Evolutionary conservation across 2,329 filamentous ascomycete species (phyloP).

Genomic region (Didymella pomorum): DNA sequence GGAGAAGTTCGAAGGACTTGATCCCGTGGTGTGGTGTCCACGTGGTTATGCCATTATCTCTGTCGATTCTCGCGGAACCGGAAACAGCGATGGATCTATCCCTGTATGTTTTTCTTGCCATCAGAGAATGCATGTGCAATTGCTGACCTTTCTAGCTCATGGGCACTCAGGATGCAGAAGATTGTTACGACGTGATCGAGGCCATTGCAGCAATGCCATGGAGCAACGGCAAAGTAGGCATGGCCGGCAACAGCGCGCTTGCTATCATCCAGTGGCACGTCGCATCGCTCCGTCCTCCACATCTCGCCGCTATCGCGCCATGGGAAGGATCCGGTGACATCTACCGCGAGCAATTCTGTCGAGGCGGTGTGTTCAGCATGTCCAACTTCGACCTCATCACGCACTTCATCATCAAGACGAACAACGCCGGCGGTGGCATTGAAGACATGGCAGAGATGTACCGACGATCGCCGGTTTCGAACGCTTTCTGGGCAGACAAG

Average conservation of each 20-base stretch:
- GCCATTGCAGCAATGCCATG: slow-evolving; percentile 53
- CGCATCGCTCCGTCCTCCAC: slow-evolving; percentile 53
- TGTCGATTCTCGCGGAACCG: slow-evolving; percentile 43
- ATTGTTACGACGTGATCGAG: slow-evolving; percentile 58
- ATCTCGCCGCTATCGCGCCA: slow-evolving; percentile 55
- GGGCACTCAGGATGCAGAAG: slow-evolving; percentile 56
- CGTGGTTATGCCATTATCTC: slow-evolving; percentile 49
- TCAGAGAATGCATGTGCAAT: background rate
- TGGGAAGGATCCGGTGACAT: slow-evolving; percentile 60
- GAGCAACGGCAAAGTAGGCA: slow-evolving; percentile 56
- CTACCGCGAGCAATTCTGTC: slow-evolving; percentile 57
- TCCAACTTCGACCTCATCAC: slow-evolving; percentile 54
- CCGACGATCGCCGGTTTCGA: slow-evolving; percentile 42
- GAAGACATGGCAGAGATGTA: slow-evolving; percentile 57
- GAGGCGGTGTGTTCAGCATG: slow-evolving; percentile 46
- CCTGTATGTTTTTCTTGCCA: background rate
- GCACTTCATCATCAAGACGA: background rate
- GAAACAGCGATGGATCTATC: slow-evolving; percentile 44
- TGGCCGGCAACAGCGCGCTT: slow-evolving; percentile 57
- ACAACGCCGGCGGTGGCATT: background rate
- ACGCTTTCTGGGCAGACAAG: slow-evolving; percentile 37
- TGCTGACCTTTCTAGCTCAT: slow-evolving; percentile 34
- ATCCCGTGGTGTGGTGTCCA: slow-evolving; percentile 49
- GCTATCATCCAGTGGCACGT: slow-evolving; percentile 56
- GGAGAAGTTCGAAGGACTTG: slow-evolving; percentile 57